Base-by-base conservation (phyloP, 2,329 filamentous ascomycete species). In the Monilinia fructigena region DNA sequence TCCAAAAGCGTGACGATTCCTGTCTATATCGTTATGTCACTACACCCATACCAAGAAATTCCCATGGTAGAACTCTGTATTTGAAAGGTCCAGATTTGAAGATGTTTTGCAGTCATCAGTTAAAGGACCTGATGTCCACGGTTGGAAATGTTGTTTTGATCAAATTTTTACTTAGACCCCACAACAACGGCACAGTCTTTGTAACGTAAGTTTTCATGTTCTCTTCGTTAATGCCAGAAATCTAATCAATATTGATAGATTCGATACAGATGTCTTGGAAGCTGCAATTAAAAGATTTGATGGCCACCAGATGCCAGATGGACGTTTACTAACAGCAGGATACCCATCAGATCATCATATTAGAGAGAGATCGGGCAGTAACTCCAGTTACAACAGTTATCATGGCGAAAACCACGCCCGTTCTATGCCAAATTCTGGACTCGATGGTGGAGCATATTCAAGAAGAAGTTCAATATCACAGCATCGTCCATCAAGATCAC, bases 121-220 rank as follows among this genome's bases (percentile, higher is more conserved):
- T 75, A 10, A 68, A 70, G 35, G 28, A 64, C 0, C 40, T 74
- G 18, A 68, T 74, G 67, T 68, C 69, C 5, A 31, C 67, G 45
- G 67, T 66, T 64, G 74, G 74, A 12, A 60, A 54, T 23, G 70
- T 75, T 28, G 68, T 72, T 35, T 68, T 55, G 16, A 71, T 75
- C 28, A 70, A 66, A 40, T 72, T 66, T 48, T 52, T 72, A 11
- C 12, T 56, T 14, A 47, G 28, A 11, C 26, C 40, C 2, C 20
- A 40, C 3, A 40, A 64, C 38, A 54, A 31, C 8, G 47, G 48
- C 7, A 28, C 67, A 40, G 68, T 68, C 11, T 74, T 74, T 58
- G 63, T 73, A 38, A 66, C 67, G 73, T 73, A 63, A 69, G 72
- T 70, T 31, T 38, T 40, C 61, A 40, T 16, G n/a, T 5, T 38